Percentiles rank a stretch among this genome's conserved stretches.
These are phyloP conservation scores for Populus tremula DNA, from an alignment of 345 rosid genomes.

Conservation along the genomic window DNA sequence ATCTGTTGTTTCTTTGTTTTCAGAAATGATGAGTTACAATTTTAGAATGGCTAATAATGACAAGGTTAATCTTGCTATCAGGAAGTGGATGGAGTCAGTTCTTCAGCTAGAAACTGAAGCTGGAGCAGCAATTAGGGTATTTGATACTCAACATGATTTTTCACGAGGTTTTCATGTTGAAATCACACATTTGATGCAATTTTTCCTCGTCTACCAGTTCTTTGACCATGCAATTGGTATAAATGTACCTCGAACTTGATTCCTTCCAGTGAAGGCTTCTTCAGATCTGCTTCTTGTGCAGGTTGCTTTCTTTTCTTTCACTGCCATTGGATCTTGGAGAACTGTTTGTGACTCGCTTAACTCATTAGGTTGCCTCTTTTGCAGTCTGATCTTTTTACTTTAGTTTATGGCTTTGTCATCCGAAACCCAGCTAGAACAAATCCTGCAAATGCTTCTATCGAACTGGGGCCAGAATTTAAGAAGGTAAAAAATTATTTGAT, in stretches of 20 bases:
- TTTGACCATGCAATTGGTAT: slow-evolving; percentile 83
- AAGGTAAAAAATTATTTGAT: slow-evolving; percentile 46
- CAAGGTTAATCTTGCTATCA: slow-evolving; percentile 22
- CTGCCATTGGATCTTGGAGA: not conserved
- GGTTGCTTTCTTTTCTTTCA: slow-evolving; percentile 37
- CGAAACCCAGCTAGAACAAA: slow-evolving; percentile 59
- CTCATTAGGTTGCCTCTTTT: slow-evolving; percentile 3
- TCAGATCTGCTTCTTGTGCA: slow-evolving; percentile 95
- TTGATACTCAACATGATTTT: not conserved
- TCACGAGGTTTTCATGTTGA: slow-evolving; percentile 3
- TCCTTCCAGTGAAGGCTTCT: slow-evolving; percentile 92
- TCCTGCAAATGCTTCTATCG: slow-evolving; percentile 24
- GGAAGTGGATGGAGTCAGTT: slow-evolving; percentile 95
- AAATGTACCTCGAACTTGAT: slow-evolving; percentile 82
- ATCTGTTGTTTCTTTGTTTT: not conserved
- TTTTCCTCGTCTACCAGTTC: slow-evolving; percentile 47
- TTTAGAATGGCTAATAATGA: not conserved
- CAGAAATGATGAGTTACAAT: not conserved
- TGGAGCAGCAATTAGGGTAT: slow-evolving; percentile 93
- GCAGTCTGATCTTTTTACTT: slow-evolving; percentile 88
- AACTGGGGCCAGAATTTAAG: slow-evolving; percentile 92
- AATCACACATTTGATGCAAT: slow-evolving; percentile 7
- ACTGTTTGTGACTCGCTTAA: slow-evolving; percentile 12
- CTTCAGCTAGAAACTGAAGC: slow-evolving; percentile 97
- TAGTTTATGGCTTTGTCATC: slow-evolving; percentile 65